Base-by-base conservation (phyloP, 2,329 filamentous ascomycete species). In the Phyllosticta citrichinensis region DNA sequence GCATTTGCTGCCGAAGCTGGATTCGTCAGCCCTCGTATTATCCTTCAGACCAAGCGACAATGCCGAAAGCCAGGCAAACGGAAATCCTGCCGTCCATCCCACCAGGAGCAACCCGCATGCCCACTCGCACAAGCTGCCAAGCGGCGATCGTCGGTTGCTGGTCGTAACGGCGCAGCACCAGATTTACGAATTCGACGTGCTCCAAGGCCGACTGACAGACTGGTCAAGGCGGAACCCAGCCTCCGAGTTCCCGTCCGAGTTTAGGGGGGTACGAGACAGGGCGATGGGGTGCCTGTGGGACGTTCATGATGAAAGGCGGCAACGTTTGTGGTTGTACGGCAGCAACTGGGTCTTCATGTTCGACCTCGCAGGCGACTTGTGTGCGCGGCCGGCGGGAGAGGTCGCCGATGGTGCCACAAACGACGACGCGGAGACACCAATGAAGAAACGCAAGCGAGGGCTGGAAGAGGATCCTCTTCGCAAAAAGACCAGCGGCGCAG, bases 321-420 rank as follows among this genome's bases (percentile, higher is more conserved):
- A 71, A 55, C 83, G 93, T 14, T 75, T 93, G 8, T 97, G 93
- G 91, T 76, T 97, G 20, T 97, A 96, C 69, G 92, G 93, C 6
- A 83, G 85, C 51, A 86, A 83, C 1, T 97, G 91, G 81, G 74
- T 99, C 24, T 91, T 89, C 76, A 97, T 97, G 92, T 84, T 99
- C 63, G 91, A 97, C 71, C 77, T 96, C 30, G 83, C 83, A 20
- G 82, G 83, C 68, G 87, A 96, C 71, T 81, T 94, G 56, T 3
- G 33, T 40, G 14, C 11, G 33, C 73, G 72, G 24, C 69, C 69
- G 55, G 52, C 27, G 51, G 51, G 51, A 52, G 35, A 27, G 53
- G n/a, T 20, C 10, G 58, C 52, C 50, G 63, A 62, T 60, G 60
- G 64, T 61, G 57, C 35, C 55, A 59, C 56, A 51, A 55, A 50